phyloP scores from a whole-genome alignment of 2,329 filamentous ascomycete genomes.

The Allantophomopsis lycopodina region DNA sequence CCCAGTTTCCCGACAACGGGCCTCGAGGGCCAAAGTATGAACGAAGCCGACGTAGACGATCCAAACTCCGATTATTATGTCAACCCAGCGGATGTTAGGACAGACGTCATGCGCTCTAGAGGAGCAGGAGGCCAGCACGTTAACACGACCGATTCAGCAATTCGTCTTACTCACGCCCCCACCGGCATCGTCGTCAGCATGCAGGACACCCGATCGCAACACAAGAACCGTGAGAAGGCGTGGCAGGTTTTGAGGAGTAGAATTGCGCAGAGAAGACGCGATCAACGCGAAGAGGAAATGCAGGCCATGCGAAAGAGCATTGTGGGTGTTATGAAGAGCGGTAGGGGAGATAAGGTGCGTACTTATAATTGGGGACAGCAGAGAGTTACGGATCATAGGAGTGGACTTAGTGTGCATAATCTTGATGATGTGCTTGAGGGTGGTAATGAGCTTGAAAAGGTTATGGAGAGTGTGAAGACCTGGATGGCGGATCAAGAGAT shows the following conservation, averaged over 20 bases:
- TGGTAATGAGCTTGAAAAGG: slow-evolving; percentile 43
- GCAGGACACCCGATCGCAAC: slow-evolving; percentile 85
- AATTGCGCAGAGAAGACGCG: slow-evolving; percentile 65
- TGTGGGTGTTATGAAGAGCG: slow-evolving; percentile 68
- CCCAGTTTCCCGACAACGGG: slow-evolving; percentile 59
- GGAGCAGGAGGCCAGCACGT: slow-evolving; percentile 96
- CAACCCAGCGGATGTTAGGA: slow-evolving; percentile 65
- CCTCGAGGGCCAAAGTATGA: slow-evolving; percentile 30
- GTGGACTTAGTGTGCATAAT: slow-evolving; percentile 50
- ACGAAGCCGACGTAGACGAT: slow-evolving; percentile 56
- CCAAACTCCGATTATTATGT: slow-evolving; percentile 88
- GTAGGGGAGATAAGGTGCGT: slow-evolving; percentile 80
- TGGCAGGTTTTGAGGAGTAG: slow-evolving; percentile 76
- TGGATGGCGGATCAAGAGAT: slow-evolving; percentile 58
- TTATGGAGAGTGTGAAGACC: slow-evolving; percentile 54
- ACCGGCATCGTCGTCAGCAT: slow-evolving; percentile 80
- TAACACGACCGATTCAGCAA: slow-evolving; percentile 94
- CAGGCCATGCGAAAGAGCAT: slow-evolving; percentile 63
- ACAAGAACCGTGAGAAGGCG: slow-evolving; percentile 74
- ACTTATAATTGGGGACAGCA: slow-evolving; percentile 63
- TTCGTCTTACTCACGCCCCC: slow-evolving; percentile 81
- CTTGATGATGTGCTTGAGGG: slow-evolving; percentile 53
- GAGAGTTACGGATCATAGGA: slow-evolving; percentile 60
- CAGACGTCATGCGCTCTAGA: slow-evolving; percentile 82
- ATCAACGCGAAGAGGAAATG: slow-evolving; percentile 73